A percentile compares a stretch with the other conserved stretches of the same genome.
These are phyloP conservation scores for Umbelopsis sp. DNA, from an alignment of 192 early-diverging fungal genomes.

Conservation along the genomic window DNA sequence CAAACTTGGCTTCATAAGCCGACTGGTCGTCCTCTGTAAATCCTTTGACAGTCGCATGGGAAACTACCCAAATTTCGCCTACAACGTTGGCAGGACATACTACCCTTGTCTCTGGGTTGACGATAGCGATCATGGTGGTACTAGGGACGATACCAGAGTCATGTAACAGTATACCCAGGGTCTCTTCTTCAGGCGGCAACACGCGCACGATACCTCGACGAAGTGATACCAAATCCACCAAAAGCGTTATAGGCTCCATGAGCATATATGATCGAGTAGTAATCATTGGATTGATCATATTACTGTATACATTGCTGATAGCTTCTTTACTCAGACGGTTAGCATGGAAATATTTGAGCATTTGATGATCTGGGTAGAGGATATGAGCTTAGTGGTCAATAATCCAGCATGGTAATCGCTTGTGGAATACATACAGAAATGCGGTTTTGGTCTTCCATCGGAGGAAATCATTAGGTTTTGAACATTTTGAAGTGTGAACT, in stretches of 20 bases:
- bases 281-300: conserved; percentile 77
- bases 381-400: not conserved
- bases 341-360: conserved; percentile 59
- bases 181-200: conserved; percentile 52
- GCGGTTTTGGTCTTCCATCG: conserved; percentile 49
- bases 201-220: conserved; percentile 67
- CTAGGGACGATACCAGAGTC: conserved; percentile 75
- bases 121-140: conserved; percentile 82
- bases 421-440: conserved; percentile 39
- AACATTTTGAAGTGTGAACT: conserved; percentile 38
- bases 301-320: conserved; percentile 76
- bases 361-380: conserved; percentile 45
- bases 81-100: conserved; percentile 69
- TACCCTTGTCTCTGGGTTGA: conserved; percentile 74
- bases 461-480: conserved; percentile 66
- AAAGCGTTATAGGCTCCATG: conserved; percentile 65
- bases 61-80: conserved; percentile 88
- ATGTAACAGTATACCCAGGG: conserved; percentile 60
- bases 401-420: not conserved
- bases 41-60: conserved; percentile 54
- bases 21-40: conserved; percentile 45
- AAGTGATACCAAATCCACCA: conserved; percentile 65
- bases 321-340: conserved; percentile 68
- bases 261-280: conserved; percentile 81
- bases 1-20: conserved; percentile 39